Base-by-base conservation (phyloP, 2,329 filamentous ascomycete genomes). In the Anisogramma anomala region DNA sequence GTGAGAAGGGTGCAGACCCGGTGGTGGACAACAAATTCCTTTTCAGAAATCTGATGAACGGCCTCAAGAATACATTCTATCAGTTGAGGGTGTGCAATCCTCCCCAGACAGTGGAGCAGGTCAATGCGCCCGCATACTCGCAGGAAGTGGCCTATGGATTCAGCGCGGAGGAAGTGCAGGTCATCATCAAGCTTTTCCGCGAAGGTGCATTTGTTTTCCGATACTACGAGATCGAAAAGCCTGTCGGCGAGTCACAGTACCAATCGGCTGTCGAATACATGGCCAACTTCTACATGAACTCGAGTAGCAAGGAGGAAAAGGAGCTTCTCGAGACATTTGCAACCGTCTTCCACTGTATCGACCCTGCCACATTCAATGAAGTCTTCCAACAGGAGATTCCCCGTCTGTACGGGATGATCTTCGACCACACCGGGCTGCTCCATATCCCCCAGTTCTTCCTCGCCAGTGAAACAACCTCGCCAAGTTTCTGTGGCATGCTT, bases 371-470 rank as follows among this genome's bases (percentile, higher is more conserved):
- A 0, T 98, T 99, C 58, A 88, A 98, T 54, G 91, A 99, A 64
- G 87, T 98, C 30, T 99, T 98, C 59, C 85, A 94, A 57, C 85
- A 88, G 46, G 91, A 96, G 65, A 96, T 99, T 46, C 89, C 89
- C 27, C 85, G 86, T 60, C 76, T 99, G 27, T 96, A 98, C 59
- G 83, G 94, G 49, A 89, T 96, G 73, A 95, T 94, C 64, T 94
- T 96, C 58, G 86, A 96, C 58, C 91, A 99, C 60, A 87, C 87
- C 2, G 84, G 86, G 19, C 71, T 99, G 28, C 71, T 98, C 38
- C 91, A 98, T 59, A 84, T 98, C 42, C 89, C 91, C 6, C 91
- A 99, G 56, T 99, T 96, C 61, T 91, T 98, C 63, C 75, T 99
- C 38, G 91, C 93, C n/a, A 95, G 88, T 53, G 91, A 99, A 65